Conservation (phyloP, 306 rosid species). For the Oemleria cerasiformis region DNA sequence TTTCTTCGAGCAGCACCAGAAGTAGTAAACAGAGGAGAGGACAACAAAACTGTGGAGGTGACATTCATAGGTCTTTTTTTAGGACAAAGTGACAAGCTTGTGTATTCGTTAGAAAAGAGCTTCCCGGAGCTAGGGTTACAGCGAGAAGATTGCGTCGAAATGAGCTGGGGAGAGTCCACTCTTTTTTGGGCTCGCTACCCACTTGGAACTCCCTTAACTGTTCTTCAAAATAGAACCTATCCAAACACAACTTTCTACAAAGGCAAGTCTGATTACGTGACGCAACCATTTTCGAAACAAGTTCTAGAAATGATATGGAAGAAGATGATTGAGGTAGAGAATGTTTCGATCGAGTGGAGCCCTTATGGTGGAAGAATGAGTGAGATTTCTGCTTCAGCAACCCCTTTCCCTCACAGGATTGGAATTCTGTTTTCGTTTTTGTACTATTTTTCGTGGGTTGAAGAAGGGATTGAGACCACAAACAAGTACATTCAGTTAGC, state of each 20-base stretch:
- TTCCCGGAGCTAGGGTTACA: slow-evolving; percentile 5
- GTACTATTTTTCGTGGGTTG: not conserved
- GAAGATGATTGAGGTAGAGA: not conserved
- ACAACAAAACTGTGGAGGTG: slow-evolving; percentile 5
- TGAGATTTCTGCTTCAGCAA: slow-evolving; percentile 35
- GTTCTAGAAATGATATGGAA: slow-evolving; percentile 10
- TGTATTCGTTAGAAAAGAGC: not conserved
- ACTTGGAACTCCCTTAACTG: not conserved
- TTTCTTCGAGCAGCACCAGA: slow-evolving; percentile 11
- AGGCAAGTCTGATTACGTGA: slow-evolving; percentile 14
- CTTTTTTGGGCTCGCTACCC: not conserved
- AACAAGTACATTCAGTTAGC: slow-evolving; percentile 18
- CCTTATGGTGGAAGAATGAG: slow-evolving; percentile 35
- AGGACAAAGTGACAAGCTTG: not conserved
- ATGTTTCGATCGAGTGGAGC: not conserved
- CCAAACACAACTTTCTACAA: not conserved
- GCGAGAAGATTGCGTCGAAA: slow-evolving; percentile 2
- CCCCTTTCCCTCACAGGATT: slow-evolving; percentile 44
- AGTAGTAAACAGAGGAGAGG: not conserved
- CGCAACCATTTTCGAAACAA: slow-evolving; percentile 5
- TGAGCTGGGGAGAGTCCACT: slow-evolving; percentile 22
- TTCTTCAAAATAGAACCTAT: not conserved
- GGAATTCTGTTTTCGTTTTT: slow-evolving; percentile 28
- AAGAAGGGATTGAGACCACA: slow-evolving; percentile 18
- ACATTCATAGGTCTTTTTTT: slow-evolving; percentile 4